Base-by-base conservation (phyloP, 768 basidiomycete species). In the Termitomyces sp. region DNA sequence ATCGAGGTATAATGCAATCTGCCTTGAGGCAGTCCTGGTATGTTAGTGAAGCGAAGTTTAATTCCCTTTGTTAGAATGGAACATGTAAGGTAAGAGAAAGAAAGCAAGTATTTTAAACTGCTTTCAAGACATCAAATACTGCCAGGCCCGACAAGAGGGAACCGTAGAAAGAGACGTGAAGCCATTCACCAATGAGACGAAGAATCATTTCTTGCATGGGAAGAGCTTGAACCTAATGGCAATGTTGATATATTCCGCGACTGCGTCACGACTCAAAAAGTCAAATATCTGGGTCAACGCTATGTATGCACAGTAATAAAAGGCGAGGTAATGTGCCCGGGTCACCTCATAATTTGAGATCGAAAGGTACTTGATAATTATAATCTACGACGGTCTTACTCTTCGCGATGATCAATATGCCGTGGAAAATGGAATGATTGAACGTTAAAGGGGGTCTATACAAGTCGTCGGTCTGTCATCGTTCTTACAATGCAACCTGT, bases 401-500 rank as follows among this genome's bases (percentile, higher is more conserved):
- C 36, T 13, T 39, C 18, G 27, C 36, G n/a, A n/a, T n/a, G 37
- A 27, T 10, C 5, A 27, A 14, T 41, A n/a, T 10, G 2, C 36
- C 2, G 22, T 26, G 18, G 22, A 18, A 26, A 49, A 22, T 4
- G 20, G 2, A 34, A 36, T 37, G n/a, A 8, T 20, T 20, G 37
- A 27, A n/a, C 22, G 18, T n/a, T 41, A 12, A 26, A 52, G 26
- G 14, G n/a, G 20, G 43, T 59, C 70, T 72, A 80, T 58, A 82
- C 80, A 59, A 74, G 77, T 61, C 81, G 74, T 61, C 80, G 76
- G 66, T 83, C 82, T 39, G 82, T 83, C 81, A 83, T 82, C n/a
- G 80, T 79, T 68, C 94, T 80, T 61, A 97, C 94, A 70, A 98
- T 98, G 70, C 92, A 96, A 2, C 94, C 96, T 3, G 90, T 92